phyloP scores from a whole-genome alignment of 108 stramenopile species.

The Cyclotella kingstonii region DNA sequence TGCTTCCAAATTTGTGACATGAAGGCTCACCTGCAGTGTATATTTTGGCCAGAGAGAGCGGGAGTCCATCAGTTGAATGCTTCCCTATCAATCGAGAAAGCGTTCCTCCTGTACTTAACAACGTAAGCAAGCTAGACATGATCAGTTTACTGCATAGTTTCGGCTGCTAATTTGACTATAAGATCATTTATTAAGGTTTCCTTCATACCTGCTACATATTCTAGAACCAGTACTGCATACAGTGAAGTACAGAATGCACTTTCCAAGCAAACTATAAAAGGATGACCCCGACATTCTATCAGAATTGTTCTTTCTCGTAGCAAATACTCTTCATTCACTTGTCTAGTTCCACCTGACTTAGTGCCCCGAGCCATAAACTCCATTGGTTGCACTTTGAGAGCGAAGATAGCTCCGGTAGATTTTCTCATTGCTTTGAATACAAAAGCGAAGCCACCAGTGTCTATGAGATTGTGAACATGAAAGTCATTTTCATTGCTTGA shows the following conservation, averaged over 20 bases:
- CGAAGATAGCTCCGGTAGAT: constrained; percentile 14
- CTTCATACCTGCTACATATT: constrained; percentile 20
- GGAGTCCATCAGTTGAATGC: constrained; percentile 1
- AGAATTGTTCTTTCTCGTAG: constrained; percentile 28
- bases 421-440: constrained; percentile 27
- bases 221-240: constrained; percentile 27
- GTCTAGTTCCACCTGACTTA: constrained; percentile 12
- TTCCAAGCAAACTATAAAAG: constrained; percentile 30
- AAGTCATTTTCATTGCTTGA: constrained; percentile 4
- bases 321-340: constrained; percentile 8
- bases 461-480: constrained; percentile 8
- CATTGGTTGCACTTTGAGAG: constrained; percentile 36
- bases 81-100: constrained; percentile 19
- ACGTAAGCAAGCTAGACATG: neutral
- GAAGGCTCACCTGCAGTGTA: constrained; percentile 22
- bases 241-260: constrained; percentile 25
- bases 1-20: no score
- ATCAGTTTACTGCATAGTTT: neutral
- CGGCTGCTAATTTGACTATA: no score
- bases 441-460: constrained; percentile 29
- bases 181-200: neutral
- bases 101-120: constrained; percentile 16
- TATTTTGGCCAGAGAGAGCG: constrained; percentile 11
- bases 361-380: constrained; percentile 12
- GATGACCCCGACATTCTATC: constrained; percentile 28